These are phyloP conservation scores for Leishmania tropica DNA, from an alignment of 208 protist genomes.

Conservation along the genomic window DNA sequence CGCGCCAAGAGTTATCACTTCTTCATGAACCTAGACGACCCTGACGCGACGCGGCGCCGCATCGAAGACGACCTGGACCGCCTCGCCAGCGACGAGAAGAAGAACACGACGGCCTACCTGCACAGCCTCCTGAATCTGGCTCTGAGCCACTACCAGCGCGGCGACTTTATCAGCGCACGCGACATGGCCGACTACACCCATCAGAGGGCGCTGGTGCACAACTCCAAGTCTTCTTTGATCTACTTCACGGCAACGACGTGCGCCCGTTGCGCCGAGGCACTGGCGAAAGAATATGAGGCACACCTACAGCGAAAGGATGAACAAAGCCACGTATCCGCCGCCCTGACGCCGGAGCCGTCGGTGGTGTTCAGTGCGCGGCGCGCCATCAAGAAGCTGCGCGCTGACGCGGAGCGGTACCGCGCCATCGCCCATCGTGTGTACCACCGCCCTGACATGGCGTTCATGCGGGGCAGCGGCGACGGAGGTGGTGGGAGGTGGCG, in stretches of 20 bases:
- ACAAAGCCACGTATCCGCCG: conserved; percentile 27
- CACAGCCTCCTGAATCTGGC: conserved; percentile 77
- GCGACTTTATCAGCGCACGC: conserved; percentile 63
- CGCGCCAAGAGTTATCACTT: conserved; percentile 67
- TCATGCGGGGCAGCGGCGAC: conserved; percentile 47
- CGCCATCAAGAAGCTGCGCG: conserved; percentile 68
- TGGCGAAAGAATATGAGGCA: conserved; percentile 66
- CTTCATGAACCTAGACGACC: conserved; percentile 81
- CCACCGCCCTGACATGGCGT: conserved; percentile 73
- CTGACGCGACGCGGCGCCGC: conserved; percentile 66
- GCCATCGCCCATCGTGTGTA: conserved; percentile 68
- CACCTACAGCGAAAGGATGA: conserved; percentile 45
- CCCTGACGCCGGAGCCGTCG: conserved; percentile 51
- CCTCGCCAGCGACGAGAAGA: conserved; percentile 51
- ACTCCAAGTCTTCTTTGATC: conserved; percentile 53
- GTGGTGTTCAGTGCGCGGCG: conserved; percentile 63
- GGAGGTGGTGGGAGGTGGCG: conserved; percentile 14
- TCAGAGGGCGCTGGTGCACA: conserved; percentile 45
- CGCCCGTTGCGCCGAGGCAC: conserved; percentile 37
- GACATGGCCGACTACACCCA: conserved; percentile 64
- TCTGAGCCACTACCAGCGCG: conserved; percentile 64
- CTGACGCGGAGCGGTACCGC: conserved; percentile 66
- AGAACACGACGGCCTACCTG: conserved; percentile 60
- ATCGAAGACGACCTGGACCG: conserved; percentile 60
- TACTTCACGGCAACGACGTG: conserved; percentile 81